phyloP scores from a whole-genome alignment of 352 stramenopile genomes.

The Plasmopara viticola region DNA sequence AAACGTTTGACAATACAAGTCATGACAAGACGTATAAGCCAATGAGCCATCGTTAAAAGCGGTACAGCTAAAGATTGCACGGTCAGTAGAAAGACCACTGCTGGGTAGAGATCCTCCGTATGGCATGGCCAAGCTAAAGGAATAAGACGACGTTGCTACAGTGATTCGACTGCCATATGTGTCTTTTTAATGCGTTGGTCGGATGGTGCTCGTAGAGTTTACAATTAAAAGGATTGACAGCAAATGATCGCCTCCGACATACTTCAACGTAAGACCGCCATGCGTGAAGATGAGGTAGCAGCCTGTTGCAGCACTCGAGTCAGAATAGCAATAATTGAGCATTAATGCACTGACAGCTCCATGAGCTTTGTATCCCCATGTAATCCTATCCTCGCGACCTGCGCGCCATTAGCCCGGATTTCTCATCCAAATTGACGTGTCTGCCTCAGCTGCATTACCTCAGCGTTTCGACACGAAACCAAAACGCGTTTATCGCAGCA shows the following conservation, averaged over 20 bases:
- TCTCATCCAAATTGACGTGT: slow-evolving; percentile 33
- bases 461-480: no score
- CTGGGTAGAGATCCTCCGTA: slow-evolving; percentile 33
- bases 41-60: slow-evolving; percentile 45
- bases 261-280: slow-evolving; percentile 44
- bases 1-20: slow-evolving; percentile 45
- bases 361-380: slow-evolving; percentile 33
- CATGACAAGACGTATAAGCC: slow-evolving; percentile 44
- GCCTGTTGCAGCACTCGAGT: slow-evolving; percentile 45
- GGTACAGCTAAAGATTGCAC: slow-evolving; percentile 42
- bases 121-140: slow-evolving; percentile 37
- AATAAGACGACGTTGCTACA: slow-evolving; percentile 34
- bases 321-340: slow-evolving; percentile 37
- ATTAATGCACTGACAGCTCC: slow-evolving; percentile 33
- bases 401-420: slow-evolving; percentile 39
- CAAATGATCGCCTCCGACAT: slow-evolving; percentile 36
- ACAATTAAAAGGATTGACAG: slow-evolving; percentile 42
- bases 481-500: slow-evolving; percentile 22
- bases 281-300: slow-evolving; percentile 42
- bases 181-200: slow-evolving; percentile 41
- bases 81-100: slow-evolving; percentile 32
- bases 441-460: slow-evolving; percentile 23
- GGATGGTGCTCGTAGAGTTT: slow-evolving; percentile 45
- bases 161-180: slow-evolving; percentile 42
- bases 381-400: slow-evolving; percentile 34